Base-by-base conservation (phyloP, 2,329 filamentous ascomycete genomes). In the Aspergillus sp. region DNA sequence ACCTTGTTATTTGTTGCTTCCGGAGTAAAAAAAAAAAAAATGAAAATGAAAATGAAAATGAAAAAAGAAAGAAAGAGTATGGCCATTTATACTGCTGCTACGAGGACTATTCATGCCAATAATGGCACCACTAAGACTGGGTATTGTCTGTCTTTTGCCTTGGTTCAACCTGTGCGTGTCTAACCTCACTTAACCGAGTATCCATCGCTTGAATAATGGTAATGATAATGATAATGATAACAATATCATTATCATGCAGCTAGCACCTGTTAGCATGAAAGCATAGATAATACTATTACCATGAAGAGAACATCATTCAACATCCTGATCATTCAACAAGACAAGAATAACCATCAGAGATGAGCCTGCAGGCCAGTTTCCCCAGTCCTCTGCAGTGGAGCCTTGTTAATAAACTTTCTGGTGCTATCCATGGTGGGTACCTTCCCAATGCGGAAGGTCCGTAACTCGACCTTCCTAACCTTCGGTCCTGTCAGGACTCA, bases 401-500 rank as follows among this genome's bases (percentile, higher is more conserved):
- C 17, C n/a, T 12, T 22, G 7, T 42, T 55, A 42, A 55, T 55
- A 48, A 49, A 55, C 44, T 48, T 42, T 42, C 24, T 53, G 41
- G 22, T 47, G 51, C 42, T 53, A 45, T 53, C 51, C 51, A 30
- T 6, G 38, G 39, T 24, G 34, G 24, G 39, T 30, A 18, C 22
- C 38, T 55, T 18, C 53, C 53, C 36, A 43, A 55, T 55, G 24
- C 47, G 45, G 53, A 49, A 55, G 53, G 53, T 55, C 53, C 45
- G n/a, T 50, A 55, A 55, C 34, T 36, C 34, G 12, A 36, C 13
- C 34, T 3, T n/a, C 34, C 15, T 30, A 4, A 11, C 26, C 26
- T 30, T 9, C 8, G 9, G 9, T 30, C 26, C 26, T 30, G 26
- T 30, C 26, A 30, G 26, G 26, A 11, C 26, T 30, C 26, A 30